Conservation (phyloP, 2,329 filamentous ascomycete genomes). For the Magnaporthiopsis poae region DNA sequence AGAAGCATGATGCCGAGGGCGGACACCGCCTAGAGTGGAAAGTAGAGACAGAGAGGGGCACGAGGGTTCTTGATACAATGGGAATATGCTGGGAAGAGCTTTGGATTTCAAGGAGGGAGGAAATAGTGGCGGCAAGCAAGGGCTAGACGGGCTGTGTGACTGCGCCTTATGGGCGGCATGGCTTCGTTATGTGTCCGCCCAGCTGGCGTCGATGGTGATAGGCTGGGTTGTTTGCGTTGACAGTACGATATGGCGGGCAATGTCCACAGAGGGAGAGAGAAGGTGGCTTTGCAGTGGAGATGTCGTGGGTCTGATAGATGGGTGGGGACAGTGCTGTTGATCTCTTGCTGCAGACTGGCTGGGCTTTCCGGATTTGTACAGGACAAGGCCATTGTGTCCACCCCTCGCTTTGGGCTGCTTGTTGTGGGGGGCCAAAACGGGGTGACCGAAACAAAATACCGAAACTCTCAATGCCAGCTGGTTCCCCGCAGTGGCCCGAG, state of each 20-base stretch:
- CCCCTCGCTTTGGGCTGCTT: not conserved
- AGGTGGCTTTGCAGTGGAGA: not conserved
- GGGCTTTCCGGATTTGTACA: not conserved
- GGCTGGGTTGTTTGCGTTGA: not conserved
- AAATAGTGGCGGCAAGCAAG: not conserved
- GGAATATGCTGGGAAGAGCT: not conserved
- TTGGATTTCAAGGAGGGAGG: not conserved
- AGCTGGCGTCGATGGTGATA: not conserved
- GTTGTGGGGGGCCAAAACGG: too few relatives aligned
- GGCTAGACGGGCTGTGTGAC: too few relatives aligned
- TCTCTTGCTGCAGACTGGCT: not conserved
- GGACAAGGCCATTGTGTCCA: too few relatives aligned
- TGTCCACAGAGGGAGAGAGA: not conserved
- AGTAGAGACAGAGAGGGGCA: too few relatives aligned
- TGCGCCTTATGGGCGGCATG: not conserved
- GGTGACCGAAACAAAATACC: not conserved
- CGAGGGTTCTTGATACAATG: too few relatives aligned
- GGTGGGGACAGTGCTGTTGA: not conserved
- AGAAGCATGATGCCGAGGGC: not conserved
- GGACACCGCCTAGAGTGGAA: too few relatives aligned
- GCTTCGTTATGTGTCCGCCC: not conserved
- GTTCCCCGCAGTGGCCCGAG: not conserved
- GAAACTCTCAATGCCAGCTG: not conserved
- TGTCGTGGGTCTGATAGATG: not conserved
- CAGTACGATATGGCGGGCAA: not conserved